phyloP scores from a whole-genome alignment of 345 rosid genomes.

The Gossypium turneri region DNA sequence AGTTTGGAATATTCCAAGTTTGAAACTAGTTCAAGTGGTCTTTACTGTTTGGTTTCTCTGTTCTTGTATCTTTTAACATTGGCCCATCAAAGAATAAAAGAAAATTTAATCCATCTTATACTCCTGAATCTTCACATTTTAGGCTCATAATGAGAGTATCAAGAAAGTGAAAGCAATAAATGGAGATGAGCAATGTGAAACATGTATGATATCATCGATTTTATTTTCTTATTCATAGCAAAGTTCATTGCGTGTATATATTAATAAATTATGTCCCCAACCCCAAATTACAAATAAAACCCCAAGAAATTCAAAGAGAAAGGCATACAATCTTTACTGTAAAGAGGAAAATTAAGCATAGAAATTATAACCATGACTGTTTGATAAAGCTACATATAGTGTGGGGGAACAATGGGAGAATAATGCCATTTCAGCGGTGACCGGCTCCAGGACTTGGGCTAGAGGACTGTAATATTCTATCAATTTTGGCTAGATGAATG shows the following conservation, averaged over 20 bases:
- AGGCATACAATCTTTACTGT: background rate
- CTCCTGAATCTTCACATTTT: background rate
- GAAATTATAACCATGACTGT: background rate
- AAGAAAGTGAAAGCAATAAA: background rate
- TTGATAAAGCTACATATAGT: background rate
- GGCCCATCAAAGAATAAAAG: too few relatives aligned
- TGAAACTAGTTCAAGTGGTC: background rate
- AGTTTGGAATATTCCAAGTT: background rate
- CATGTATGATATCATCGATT: background rate
- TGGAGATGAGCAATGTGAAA: background rate
- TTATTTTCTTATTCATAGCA: background rate
- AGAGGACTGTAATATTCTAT: background rate
- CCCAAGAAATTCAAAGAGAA: background rate
- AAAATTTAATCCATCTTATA: background rate
- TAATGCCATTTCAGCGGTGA: background rate
- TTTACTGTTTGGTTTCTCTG: background rate
- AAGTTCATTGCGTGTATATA: background rate
- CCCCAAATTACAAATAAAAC: background rate
- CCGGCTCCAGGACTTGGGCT: background rate
- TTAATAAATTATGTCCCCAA: background rate
- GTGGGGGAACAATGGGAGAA: conserved; percentile 1
- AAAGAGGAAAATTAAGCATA: background rate
- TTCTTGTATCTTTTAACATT: too few relatives aligned
- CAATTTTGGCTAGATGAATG: background rate
- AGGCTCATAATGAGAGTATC: background rate